Percentiles rank a stretch among this genome's conserved stretches.
Conservation (phyloP, 2,329 filamentous ascomycete genomes). For the Dactylonectria estremocensis region DNA sequence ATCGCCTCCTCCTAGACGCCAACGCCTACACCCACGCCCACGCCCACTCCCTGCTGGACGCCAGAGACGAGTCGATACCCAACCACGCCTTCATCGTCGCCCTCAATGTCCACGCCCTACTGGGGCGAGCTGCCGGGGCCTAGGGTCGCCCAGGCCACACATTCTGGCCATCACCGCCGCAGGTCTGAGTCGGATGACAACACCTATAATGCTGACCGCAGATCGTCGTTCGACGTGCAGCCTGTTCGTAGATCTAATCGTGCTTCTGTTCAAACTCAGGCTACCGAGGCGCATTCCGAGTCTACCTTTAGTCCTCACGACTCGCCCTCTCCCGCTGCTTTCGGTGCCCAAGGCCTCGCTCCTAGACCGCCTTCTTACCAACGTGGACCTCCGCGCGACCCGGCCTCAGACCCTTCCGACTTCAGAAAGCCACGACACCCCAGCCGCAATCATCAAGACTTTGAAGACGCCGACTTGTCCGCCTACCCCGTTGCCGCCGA, state of each 20-base stretch:
- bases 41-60: conserved; percentile 26
- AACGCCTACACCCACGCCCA: conserved; percentile 17
- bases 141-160: conserved; percentile 53
- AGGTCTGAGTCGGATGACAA: conserved; percentile 51
- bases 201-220: conserved; percentile 51
- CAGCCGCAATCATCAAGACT: conserved; percentile 53
- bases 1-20: conserved; percentile 2
- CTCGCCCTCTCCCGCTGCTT: conserved; percentile 68
- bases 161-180: conserved; percentile 54
- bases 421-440: conserved; percentile 61
- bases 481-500: conserved; percentile 71
- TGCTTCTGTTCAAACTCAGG: conserved; percentile 69
- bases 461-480: conserved; percentile 55
- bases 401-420: conserved; percentile 57
- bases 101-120: conserved; percentile 67
- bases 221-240: conserved; percentile 54
- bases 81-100: conserved; percentile 48
- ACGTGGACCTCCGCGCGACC: conserved; percentile 60
- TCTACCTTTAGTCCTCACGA: conserved; percentile 72
- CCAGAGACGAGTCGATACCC: conserved; percentile 38
- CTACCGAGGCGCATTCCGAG: conserved; percentile 69
- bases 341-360: conserved; percentile 67
- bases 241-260: conserved; percentile 64
- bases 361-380: conserved; percentile 73
- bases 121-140: conserved; percentile 72